Evolutionary conservation across 805 yeast species (phyloP).

Genomic region (Candida oleophila): DNA sequence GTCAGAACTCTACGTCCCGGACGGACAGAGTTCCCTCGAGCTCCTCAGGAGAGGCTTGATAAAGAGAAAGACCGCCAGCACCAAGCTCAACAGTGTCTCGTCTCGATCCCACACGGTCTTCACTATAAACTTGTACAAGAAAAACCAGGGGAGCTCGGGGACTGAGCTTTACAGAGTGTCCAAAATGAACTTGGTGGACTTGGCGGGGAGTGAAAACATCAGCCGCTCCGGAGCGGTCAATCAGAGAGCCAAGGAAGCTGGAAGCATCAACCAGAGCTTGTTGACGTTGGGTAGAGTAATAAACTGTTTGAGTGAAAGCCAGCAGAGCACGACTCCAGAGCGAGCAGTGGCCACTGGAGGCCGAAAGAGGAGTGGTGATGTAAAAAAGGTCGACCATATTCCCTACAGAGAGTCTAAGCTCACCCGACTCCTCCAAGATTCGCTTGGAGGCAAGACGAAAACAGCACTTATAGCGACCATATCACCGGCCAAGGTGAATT

Average conservation of each 20-base stretch:
- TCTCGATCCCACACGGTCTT: conserved; percentile 79
- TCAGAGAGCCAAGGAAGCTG: conserved; percentile 90
- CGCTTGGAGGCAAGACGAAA: conserved; percentile 84
- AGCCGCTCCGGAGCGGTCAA: conserved; percentile 83
- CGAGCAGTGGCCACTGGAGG: neutral
- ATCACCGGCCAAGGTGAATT: conserved; percentile 73
- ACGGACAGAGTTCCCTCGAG: conserved; percentile 55
- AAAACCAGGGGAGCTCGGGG: conserved; percentile 28
- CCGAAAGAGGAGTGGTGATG: neutral
- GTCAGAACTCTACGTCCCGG: conserved; percentile 56
- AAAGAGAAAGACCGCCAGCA: conserved; percentile 65
- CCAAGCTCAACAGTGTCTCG: conserved; percentile 71
- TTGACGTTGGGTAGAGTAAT: conserved; percentile 88
- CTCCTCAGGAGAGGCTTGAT: conserved; percentile 56
- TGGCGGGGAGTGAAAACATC: conserved; percentile 94
- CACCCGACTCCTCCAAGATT: conserved; percentile 72
- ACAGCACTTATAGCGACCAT: conserved; percentile 86
- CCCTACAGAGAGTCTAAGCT: conserved; percentile 85
- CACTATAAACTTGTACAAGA: conserved; percentile 57
- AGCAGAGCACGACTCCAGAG: conserved; percentile 7
- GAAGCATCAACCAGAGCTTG: conserved; percentile 85
- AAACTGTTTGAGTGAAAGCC: conserved; percentile 44
- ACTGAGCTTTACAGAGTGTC: conserved; percentile 40
- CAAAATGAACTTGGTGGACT: conserved; percentile 82
- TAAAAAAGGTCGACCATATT: conserved; percentile 48